Conservation (phyloP, 2,329 filamentous ascomycete genomes). For the Exophiala aquamarina region DNA sequence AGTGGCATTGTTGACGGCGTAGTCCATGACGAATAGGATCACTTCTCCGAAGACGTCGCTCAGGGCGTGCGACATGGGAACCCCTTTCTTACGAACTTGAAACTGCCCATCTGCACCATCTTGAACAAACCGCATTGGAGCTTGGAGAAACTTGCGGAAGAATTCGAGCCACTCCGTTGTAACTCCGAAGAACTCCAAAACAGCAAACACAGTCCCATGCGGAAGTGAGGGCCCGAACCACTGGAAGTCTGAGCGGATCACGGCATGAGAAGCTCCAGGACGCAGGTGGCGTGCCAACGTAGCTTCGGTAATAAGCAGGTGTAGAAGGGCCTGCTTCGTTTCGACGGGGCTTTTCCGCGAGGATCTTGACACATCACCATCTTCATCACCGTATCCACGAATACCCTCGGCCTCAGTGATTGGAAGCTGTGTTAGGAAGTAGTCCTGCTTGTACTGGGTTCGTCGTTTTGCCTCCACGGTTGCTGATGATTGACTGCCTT, state of each 20-base stretch:
- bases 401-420: slow-evolving; percentile 37
- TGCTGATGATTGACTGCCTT: slow-evolving; percentile 15
- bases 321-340: slow-evolving; percentile 58
- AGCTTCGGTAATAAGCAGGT: slow-evolving; percentile 57
- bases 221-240: slow-evolving; percentile 60
- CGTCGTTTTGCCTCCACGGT: slow-evolving; percentile 36
- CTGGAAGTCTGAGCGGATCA: slow-evolving; percentile 59
- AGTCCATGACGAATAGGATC: slow-evolving; percentile 65
- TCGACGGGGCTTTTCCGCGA: slow-evolving; percentile 43
- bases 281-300: slow-evolving; percentile 41
- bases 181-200: slow-evolving; percentile 61
- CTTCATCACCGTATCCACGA: slow-evolving; percentile 41
- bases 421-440: slow-evolving; percentile 60
- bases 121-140: slow-evolving; percentile 58
- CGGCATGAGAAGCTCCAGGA: slow-evolving; percentile 31
- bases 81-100: slow-evolving; percentile 54
- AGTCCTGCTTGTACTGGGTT: slow-evolving; percentile 43
- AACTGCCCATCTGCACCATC: slow-evolving; percentile 49
- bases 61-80: slow-evolving; percentile 60
- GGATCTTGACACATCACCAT: slow-evolving; percentile 24
- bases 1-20: slow-evolving; percentile 60
- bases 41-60: slow-evolving; percentile 62
- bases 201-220: slow-evolving; percentile 58
- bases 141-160: slow-evolving; percentile 59
- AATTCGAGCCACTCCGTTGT: slow-evolving; percentile 58